These are phyloP conservation scores for Microcos paniculata DNA, from an alignment of 345 rosid species.

Conservation along the genomic window DNA sequence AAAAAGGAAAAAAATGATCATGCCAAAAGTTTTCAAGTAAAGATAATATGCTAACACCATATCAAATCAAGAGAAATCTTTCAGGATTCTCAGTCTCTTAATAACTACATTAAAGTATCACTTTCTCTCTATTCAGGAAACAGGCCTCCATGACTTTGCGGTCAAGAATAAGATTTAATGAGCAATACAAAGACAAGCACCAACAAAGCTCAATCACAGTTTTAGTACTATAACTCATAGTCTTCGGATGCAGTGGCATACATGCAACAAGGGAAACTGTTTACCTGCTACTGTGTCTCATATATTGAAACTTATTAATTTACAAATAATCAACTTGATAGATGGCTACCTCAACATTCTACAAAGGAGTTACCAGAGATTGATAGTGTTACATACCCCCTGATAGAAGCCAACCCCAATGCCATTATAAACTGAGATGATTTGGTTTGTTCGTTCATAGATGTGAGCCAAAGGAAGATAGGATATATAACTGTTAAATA, in stretches of 20 bases:
- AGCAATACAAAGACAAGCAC: not conserved
- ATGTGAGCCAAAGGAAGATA: conserved; percentile 97
- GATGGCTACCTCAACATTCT: not conserved
- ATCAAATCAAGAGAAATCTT: not conserved
- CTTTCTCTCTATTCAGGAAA: not conserved
- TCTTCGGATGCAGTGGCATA: not conserved
- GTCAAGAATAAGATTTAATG: not conserved
- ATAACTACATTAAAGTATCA: not conserved
- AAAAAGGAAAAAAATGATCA: not conserved
- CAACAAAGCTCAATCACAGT: not conserved
- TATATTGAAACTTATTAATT: not conserved
- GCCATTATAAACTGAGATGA: conserved; percentile 54
- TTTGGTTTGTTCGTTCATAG: conserved; percentile 78
- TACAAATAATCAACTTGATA: not conserved
- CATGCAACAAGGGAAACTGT: not conserved
- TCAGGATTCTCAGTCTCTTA: not conserved
- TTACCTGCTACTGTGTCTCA: not conserved
- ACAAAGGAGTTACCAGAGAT: not conserved
- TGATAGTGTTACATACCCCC: conserved; percentile 59
- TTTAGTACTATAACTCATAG: not conserved
- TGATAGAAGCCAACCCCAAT: conserved; percentile 85
- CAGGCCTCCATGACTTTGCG: not conserved
- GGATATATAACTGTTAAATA: conserved; percentile 62
- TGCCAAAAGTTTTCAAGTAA: not conserved
- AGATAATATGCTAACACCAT: not conserved